A percentile compares a stretch with the other conserved stretches of the same genome.
These are phyloP conservation scores for Silene latifolia DNA, from an alignment of 148 eudicot genomes.

Conservation along the genomic window DNA sequence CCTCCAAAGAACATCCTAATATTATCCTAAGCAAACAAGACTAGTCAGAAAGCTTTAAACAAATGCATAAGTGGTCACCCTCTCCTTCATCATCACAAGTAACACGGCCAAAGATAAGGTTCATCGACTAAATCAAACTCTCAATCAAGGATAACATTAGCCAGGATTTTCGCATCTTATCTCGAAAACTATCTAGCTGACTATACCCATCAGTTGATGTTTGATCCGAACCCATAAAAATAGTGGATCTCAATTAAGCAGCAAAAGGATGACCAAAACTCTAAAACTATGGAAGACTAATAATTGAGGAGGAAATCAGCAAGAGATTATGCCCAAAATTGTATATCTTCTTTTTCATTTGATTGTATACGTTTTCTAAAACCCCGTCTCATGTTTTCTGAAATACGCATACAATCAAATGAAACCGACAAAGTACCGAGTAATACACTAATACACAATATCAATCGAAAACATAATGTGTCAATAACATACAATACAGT, in stretches of 20 bases:
- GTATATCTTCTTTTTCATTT: neutral
- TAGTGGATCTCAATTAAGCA: too few relatives aligned
- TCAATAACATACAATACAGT: neutral
- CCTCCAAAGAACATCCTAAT: neutral
- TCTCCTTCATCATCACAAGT: neutral
- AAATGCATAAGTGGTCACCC: neutral
- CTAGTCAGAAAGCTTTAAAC: neutral
- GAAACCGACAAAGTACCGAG: too few relatives aligned
- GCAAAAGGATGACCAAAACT: neutral
- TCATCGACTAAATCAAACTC: constrained; percentile 5
- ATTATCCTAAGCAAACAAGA: neutral
- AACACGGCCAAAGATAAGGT: neutral
- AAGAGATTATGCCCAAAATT: neutral
- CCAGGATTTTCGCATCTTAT: neutral
- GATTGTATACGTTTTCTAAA: neutral
- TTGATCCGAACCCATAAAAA: neutral
- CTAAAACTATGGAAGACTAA: neutral
- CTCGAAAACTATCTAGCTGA: neutral
- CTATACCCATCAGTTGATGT: neutral
- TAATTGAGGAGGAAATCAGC: neutral
- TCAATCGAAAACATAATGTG: neutral
- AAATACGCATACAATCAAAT: too few relatives aligned
- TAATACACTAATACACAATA: too few relatives aligned
- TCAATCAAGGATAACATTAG: constrained; percentile 3
- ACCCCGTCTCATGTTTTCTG: too few relatives aligned